phyloP scores from a whole-genome alignment of 176 grass and related monocot genomes.

The Echinochloa phyllopogon region DNA sequence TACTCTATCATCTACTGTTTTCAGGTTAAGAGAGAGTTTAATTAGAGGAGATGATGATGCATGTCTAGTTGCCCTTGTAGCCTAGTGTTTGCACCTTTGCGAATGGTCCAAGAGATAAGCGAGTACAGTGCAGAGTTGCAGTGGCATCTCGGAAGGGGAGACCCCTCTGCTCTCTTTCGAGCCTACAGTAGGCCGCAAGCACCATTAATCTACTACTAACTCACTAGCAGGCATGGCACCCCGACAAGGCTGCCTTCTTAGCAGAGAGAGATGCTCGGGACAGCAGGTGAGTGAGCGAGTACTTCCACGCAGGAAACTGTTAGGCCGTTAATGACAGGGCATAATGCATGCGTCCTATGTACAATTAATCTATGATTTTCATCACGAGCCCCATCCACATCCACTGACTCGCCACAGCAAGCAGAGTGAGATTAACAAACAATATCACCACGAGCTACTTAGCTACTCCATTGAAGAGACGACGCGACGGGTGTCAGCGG shows the following conservation, averaged over 20 bases:
- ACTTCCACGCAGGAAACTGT: slow-evolving; percentile 43
- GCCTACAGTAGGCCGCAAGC: not conserved
- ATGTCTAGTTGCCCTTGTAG: not conserved
- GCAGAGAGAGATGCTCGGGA: slow-evolving; percentile 11
- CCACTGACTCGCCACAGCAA: not conserved
- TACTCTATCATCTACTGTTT: not conserved
- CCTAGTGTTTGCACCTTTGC: not conserved
- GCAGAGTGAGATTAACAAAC: not conserved
- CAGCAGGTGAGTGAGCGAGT: slow-evolving; percentile 15
- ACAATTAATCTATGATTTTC: not conserved
- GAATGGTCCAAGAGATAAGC: not conserved
- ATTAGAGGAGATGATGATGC: not conserved
- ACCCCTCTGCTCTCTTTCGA: not conserved
- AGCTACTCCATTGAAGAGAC: not conserved
- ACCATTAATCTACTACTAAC: not conserved
- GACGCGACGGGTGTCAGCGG: slow-evolving; percentile 38
- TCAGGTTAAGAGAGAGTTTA: not conserved
- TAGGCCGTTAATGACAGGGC: slow-evolving; percentile 37
- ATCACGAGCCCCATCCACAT: not conserved
- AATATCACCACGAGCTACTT: not conserved
- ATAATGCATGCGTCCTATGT: not conserved
- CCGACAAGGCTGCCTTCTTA: slow-evolving; percentile 23
- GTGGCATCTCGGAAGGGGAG: slow-evolving; percentile 13
- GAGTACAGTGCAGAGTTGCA: slow-evolving; percentile 2
- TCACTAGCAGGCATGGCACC: not conserved